A percentile compares a stretch with the other conserved stretches of the same genome.
Conservation (phyloP, 257 asterid genomes). For the Apocynum venetum region DNA sequence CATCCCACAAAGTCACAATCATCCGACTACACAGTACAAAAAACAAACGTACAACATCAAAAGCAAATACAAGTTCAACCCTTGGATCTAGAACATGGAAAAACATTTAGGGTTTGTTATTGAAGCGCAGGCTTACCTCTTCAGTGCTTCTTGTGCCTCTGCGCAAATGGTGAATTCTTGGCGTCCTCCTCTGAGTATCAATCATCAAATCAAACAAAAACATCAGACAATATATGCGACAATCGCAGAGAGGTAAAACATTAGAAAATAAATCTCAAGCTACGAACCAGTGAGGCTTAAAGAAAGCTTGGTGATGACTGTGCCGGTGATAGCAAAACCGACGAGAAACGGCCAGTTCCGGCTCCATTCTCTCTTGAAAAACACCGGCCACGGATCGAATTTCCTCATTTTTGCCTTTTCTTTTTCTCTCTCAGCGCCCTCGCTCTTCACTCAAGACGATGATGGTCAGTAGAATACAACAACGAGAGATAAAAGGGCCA, state of each 20-base stretch:
- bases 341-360: constrained; percentile 36
- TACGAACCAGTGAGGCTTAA: constrained; percentile 32
- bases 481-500: background rate
- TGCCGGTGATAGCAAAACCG: constrained; percentile 39
- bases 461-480: background rate
- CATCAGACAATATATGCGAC: background rate
- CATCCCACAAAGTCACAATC: background rate
- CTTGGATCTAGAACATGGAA: constrained; percentile 6
- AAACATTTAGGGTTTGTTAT: background rate
- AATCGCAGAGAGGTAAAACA: background rate
- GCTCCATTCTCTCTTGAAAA: constrained; percentile 34
- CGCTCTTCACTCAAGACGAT: background rate
- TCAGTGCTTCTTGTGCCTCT: constrained; percentile 37
- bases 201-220: background rate
- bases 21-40: background rate
- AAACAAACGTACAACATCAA: background rate
- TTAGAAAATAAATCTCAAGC: background rate
- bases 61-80: background rate
- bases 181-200: constrained; percentile 35
- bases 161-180: constrained; percentile 30
- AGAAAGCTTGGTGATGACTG: constrained; percentile 31
- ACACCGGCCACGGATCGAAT: constrained; percentile 37
- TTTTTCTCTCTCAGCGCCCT: background rate
- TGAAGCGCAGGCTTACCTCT: background rate
- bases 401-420: constrained; percentile 21